A percentile compares a stretch with the other conserved stretches of the same genome.
Conservation (phyloP, 208 protist species). For the Wallacemonas sp. region DNA sequence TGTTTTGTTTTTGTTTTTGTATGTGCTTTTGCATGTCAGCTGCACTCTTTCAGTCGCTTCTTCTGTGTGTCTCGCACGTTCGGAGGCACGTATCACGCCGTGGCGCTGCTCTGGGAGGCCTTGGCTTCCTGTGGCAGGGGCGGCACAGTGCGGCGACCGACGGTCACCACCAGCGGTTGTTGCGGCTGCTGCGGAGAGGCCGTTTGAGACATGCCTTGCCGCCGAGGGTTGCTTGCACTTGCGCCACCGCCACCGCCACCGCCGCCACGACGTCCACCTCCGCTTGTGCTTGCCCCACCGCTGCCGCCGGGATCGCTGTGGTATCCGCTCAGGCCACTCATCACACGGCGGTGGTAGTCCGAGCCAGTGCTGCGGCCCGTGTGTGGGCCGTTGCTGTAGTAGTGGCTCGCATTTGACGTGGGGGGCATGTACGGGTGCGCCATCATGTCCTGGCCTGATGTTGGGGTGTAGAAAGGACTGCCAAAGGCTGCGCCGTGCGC, state of each 20-base stretch:
- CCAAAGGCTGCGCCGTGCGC: too few relatives aligned
- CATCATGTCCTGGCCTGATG: too few relatives aligned
- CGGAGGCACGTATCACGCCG: too few relatives aligned
- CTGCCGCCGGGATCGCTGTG: constrained; percentile 6
- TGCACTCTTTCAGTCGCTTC: too few relatives aligned
- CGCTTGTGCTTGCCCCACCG: constrained; percentile 6
- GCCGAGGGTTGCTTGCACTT: constrained; percentile 8
- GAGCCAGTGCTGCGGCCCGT: not conserved
- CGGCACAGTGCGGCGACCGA: not conserved
- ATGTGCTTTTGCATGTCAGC: too few relatives aligned
- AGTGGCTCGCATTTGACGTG: not conserved
- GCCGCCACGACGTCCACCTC: not conserved
- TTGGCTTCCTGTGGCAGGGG: not conserved
- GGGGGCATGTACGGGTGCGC: not conserved
- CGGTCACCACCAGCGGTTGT: not conserved
- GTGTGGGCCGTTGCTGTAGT: constrained; percentile 9
- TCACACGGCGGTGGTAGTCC: not conserved
- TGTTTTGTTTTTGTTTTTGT: not conserved
- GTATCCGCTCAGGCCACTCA: constrained; percentile 3
- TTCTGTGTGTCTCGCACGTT: too few relatives aligned
- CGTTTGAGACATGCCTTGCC: too few relatives aligned
- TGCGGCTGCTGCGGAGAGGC: constrained; percentile 20
- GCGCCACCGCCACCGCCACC: not conserved
- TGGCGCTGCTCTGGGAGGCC: not conserved
- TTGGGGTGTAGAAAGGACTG: too few relatives aligned